Conservation (phyloP, 768 basidiomycete species). For the Lentinula lateritia region DNA sequence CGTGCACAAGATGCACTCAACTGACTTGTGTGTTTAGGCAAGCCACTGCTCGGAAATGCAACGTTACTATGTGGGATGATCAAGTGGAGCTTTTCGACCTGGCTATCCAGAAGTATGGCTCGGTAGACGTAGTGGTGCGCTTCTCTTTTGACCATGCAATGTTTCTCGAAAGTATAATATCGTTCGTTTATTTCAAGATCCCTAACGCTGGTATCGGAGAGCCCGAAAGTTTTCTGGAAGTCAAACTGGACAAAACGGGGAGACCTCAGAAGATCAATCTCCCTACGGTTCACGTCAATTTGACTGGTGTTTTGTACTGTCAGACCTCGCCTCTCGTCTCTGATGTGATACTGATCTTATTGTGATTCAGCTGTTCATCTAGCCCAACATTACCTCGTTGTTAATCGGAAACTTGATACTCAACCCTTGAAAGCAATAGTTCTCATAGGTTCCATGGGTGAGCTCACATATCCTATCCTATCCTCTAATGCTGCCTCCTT, state of each 20-base stretch:
- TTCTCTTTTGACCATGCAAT: not conserved
- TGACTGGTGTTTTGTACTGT: conserved; percentile 23
- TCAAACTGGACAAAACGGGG: not conserved
- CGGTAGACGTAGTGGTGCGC: conserved; percentile 8
- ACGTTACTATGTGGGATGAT: conserved; percentile 3
- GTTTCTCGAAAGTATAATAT: not conserved
- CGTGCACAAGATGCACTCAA: too few relatives aligned
- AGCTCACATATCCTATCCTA: not conserved
- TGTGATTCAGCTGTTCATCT: conserved; percentile 4
- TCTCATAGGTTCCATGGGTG: conserved; percentile 28
- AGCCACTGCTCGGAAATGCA: conserved; percentile 1
- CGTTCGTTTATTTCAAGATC: not conserved
- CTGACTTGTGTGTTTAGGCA: not conserved
- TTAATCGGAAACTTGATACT: not conserved
- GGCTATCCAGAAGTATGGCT: not conserved
- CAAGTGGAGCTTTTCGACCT: conserved; percentile 2
- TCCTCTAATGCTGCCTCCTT: not conserved
- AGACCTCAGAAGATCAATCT: not conserved
- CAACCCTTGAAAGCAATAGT: conserved; percentile 20
- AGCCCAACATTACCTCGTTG: conserved; percentile 6
- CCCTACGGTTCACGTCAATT: conserved; percentile 22
- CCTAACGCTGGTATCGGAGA: conserved; percentile 17
- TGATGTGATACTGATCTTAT: not conserved
- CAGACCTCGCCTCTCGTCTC: not conserved
- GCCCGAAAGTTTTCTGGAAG: not conserved